These are phyloP conservation scores for Galerina marginata DNA, from an alignment of 768 basidiomycete species.

Conservation along the genomic window DNA sequence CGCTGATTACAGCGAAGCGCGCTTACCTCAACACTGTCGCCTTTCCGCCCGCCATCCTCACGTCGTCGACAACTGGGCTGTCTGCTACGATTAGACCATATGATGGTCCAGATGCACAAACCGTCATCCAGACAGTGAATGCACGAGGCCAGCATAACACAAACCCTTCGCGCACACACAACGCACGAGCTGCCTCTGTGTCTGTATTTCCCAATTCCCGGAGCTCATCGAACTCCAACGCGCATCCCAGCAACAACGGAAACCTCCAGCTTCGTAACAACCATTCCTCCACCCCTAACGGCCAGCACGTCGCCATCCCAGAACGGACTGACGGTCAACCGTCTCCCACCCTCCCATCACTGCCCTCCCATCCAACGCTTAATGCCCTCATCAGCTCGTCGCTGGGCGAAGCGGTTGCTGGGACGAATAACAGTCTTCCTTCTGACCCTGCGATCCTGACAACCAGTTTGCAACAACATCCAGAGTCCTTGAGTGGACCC, in stretches of 20 bases:
- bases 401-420: conserved; percentile 58
- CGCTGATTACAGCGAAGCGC: conserved; percentile 74
- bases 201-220: conserved; percentile 65
- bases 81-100: conserved; percentile 83
- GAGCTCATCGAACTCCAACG: conserved; percentile 45
- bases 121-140: conserved; percentile 84
- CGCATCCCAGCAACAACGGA: conserved; percentile 40
- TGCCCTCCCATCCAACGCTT: conserved; percentile 84
- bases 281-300: conserved; percentile 33
- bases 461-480: conserved; percentile 54
- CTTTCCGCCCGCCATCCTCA: conserved; percentile 75
- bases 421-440: conserved; percentile 38
- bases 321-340: conserved; percentile 62
- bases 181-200: conserved; percentile 69
- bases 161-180: conserved; percentile 73
- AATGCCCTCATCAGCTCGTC: conserved; percentile 85
- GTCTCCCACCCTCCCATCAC: conserved; percentile 80
- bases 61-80: conserved; percentile 54
- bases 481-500: conserved; percentile 54
- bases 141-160: conserved; percentile 67
- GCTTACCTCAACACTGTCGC: conserved; percentile 93
- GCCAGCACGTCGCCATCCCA: conserved; percentile 56
- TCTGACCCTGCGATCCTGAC: conserved; percentile 75
- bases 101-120: conserved; percentile 92
- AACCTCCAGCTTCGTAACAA: conserved; percentile 37